These are phyloP conservation scores for Trichosphaerium sp. DNA, from an alignment of 78 protist genomes.

Conservation along the genomic window DNA sequence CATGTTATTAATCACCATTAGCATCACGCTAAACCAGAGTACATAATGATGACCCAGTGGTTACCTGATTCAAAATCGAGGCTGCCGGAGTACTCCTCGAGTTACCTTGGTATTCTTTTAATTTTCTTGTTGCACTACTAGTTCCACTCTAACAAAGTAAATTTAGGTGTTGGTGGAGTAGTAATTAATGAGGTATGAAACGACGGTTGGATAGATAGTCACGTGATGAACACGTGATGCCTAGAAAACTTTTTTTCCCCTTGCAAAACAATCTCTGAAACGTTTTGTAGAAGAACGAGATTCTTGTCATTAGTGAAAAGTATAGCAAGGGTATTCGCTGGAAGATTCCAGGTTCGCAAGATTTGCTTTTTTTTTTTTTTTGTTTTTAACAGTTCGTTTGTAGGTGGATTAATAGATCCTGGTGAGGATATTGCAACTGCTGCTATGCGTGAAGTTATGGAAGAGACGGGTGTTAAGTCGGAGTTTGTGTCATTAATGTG, in stretches of 20 bases:
- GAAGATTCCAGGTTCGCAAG: not conserved
- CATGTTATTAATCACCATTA: too few relatives aligned
- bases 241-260: too few relatives aligned
- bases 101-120: constrained; percentile 9
- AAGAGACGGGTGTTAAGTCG: constrained; percentile 26
- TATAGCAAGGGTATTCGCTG: not conserved
- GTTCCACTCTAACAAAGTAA: too few relatives aligned
- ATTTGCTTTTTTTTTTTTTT: not conserved
- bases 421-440: not conserved
- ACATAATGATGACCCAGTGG: constrained; percentile 17
- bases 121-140: too few relatives aligned
- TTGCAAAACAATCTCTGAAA: too few relatives aligned
- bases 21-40: constrained; percentile 11
- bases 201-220: too few relatives aligned
- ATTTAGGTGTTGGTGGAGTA: constrained; percentile 20
- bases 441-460: constrained; percentile 16
- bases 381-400: too few relatives aligned
- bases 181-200: not conserved
- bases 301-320: constrained; percentile 13
- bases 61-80: not conserved
- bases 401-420: constrained; percentile 20
- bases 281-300: not conserved
- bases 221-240: too few relatives aligned
- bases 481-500: not conserved
- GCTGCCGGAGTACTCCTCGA: constrained; percentile 6